Evolutionary conservation across 2,329 filamentous ascomycete genomes (phyloP).

Genomic region (Colletotrichum melonis): DNA sequence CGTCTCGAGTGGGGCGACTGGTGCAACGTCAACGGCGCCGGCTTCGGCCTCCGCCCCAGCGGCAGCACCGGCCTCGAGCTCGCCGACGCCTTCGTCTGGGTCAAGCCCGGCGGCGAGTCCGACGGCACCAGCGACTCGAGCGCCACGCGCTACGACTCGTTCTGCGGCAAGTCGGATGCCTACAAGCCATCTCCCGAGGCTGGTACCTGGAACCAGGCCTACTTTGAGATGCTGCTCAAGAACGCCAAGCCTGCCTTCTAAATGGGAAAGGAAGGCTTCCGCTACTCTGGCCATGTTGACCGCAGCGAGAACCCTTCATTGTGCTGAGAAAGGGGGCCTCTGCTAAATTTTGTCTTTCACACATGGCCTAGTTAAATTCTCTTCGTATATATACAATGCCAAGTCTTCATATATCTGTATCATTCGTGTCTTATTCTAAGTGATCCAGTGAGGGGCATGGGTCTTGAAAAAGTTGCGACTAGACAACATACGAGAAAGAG

Average conservation of each 20-base stretch:
- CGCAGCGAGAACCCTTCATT: neutral
- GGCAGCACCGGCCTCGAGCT: constrained; percentile 66
- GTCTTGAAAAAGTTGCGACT: neutral
- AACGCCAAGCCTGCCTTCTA: constrained; percentile 36
- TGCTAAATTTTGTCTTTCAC: neutral
- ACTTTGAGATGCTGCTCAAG: constrained; percentile 41
- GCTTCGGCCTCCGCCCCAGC: constrained; percentile 69
- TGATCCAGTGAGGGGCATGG: neutral
- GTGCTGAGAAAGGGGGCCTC: neutral
- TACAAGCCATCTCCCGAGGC: constrained; percentile 63
- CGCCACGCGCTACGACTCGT: constrained; percentile 49
- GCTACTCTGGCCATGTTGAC: neutral
- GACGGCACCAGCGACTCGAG: constrained; percentile 51
- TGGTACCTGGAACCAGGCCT: constrained; percentile 54
- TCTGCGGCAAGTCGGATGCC: constrained; percentile 53
- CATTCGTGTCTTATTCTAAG: neutral
- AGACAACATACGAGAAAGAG: neutral
- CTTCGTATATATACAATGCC: neutral
- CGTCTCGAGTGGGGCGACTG: constrained; percentile 62
- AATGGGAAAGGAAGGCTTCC: neutral
- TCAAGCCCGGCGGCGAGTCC: constrained; percentile 72
- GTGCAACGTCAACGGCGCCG: constrained; percentile 71
- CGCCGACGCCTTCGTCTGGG: constrained; percentile 73
- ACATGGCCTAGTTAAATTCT: neutral
- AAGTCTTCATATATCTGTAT: neutral